Evolutionary conservation across 1,284 basidiomycete species (phyloP), one percentile per base, ranked within the genome.

Genomic region (Cystobasidium sp.): DNA sequence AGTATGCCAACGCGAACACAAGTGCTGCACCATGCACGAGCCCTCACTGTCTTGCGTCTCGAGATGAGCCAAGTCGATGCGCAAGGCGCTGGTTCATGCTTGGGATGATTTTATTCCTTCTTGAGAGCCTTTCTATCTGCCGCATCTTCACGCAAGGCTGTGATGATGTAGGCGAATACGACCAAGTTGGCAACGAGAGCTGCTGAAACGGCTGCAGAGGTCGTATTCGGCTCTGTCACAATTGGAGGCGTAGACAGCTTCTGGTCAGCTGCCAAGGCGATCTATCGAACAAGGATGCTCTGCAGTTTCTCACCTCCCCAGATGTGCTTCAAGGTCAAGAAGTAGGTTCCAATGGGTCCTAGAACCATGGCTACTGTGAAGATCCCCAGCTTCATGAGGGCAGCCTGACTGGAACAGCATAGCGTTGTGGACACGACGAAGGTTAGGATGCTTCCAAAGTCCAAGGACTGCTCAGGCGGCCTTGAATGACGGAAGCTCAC

Each of bases 161-260:
- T 64, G 39, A 73, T 53, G 70, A 73, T 73, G 46, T 73, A 73
- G 8, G 70, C 70, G 31, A 73, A 73, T 10, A 73, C 70, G 37
- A 73, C 70, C 20, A 73, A 55, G 49, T 73, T 73, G 8, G 70
- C 70, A 18, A 61, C 63, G n/a, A 73, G 43, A 18, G 70, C 70
- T 24, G 70, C 70, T 49, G 70, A 73, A n/a, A 73, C 70, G 43
- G 70, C 70, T 43, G 70, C 70, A n/a, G 62, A 59, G 10, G 70
- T 73, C n/a, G 70, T 73, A 47, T 68, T 68, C 22, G 37, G 18
- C 6, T 55, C 66, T 68, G 31, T 31, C 31, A 5, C 5, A 31
- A 31, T 31, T 1, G 31, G 5, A 31, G 31, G 5, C 31, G 5
- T 31, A 5, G 5, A 31, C 31, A 31, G 31, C 31, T 20, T 56